Percentiles rank a stretch among this genome's conserved stretches.
These are phyloP conservation scores for Termitomyces sp. DNA, from an alignment of 768 basidiomycete genomes.

Conservation along the genomic window DNA sequence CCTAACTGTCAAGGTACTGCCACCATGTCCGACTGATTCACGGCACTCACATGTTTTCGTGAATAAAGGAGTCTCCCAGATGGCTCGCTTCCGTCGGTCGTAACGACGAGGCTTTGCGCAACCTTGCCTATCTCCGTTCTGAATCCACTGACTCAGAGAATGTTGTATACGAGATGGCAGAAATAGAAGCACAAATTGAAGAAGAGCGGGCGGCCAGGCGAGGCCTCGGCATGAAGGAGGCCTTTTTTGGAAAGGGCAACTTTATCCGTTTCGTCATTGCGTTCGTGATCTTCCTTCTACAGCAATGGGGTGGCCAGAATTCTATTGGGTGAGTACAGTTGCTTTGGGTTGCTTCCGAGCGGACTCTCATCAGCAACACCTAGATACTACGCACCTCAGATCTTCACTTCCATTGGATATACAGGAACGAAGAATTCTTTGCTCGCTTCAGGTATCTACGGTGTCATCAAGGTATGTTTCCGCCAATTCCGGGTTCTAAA, in stretches of 20 bases:
- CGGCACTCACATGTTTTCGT: neutral
- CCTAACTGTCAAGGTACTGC: conserved; percentile 52
- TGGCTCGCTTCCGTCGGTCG: conserved; percentile 67
- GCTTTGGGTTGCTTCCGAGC: neutral
- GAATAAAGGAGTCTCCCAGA: conserved; percentile 62
- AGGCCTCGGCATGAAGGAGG: conserved; percentile 65
- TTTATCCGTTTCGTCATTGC: conserved; percentile 82
- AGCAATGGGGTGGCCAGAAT: conserved; percentile 85
- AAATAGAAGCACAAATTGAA: conserved; percentile 75
- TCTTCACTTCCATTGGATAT: conserved; percentile 71
- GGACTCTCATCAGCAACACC: neutral
- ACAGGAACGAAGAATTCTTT: conserved; percentile 53
- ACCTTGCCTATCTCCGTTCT: conserved; percentile 62
- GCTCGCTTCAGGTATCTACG: conserved; percentile 69
- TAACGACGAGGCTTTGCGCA: conserved; percentile 45
- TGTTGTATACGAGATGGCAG: conserved; percentile 60
- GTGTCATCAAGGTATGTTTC: conserved; percentile 17
- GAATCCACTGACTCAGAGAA: conserved; percentile 33
- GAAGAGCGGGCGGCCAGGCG: conserved; percentile 65
- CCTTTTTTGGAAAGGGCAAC: conserved; percentile 80
- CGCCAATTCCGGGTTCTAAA: too few relatives aligned
- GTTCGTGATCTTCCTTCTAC: conserved; percentile 70
- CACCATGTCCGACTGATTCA: neutral
- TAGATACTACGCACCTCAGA: conserved; percentile 71
- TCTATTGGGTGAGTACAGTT: conserved; percentile 46